Evolutionary conservation across 1,284 basidiomycete genomes (phyloP).

Genomic region (Xerocomus cyaneibrunnescens): DNA sequence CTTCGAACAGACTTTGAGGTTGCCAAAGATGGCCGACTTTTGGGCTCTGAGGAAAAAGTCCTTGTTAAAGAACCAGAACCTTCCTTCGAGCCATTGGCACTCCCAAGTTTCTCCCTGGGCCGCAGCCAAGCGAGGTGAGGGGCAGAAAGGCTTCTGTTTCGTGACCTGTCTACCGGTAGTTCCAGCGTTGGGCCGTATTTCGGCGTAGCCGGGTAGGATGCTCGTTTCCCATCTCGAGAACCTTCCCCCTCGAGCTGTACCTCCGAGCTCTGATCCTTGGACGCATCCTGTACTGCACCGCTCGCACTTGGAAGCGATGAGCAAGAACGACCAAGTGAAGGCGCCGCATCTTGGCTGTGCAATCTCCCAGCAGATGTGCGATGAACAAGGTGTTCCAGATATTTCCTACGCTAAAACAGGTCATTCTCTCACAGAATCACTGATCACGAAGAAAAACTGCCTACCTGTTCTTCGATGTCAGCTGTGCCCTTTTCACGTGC

Average conservation of each 20-base stretch:
- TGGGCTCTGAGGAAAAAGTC: conserved; percentile 20
- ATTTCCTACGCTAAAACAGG: conserved; percentile 55
- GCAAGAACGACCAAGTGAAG: conserved; percentile 4
- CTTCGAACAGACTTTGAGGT: conserved; percentile 18
- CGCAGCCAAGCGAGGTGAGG: conserved; percentile 69
- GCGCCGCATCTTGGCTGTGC: conserved; percentile 66
- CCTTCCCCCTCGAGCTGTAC: conserved; percentile 1
- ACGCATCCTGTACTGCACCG: background rate
- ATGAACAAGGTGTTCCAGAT: conserved; percentile 65
- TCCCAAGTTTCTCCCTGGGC: conserved; percentile 26
- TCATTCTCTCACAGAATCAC: background rate
- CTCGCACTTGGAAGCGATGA: conserved; percentile 5
- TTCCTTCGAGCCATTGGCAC: conserved; percentile 13
- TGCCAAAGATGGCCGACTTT: background rate
- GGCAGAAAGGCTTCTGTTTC: conserved; percentile 68
- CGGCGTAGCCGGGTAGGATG: conserved; percentile 19
- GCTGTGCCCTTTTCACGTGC: conserved; percentile 47
- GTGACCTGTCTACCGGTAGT: conserved; percentile 38
- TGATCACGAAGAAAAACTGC: conserved; percentile 9
- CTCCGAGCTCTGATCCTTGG: conserved; percentile 2
- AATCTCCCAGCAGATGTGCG: conserved; percentile 69
- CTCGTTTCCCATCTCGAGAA: conserved; percentile 21
- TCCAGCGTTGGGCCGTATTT: conserved; percentile 6
- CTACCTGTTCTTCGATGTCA: conserved; percentile 62
- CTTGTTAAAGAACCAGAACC: conserved; percentile 1